Percentiles rank a stretch among this genome's conserved stretches.
These are phyloP conservation scores for Rauvolfia tetraphylla DNA, from an alignment of 257 asterid species.

Conservation along the genomic window DNA sequence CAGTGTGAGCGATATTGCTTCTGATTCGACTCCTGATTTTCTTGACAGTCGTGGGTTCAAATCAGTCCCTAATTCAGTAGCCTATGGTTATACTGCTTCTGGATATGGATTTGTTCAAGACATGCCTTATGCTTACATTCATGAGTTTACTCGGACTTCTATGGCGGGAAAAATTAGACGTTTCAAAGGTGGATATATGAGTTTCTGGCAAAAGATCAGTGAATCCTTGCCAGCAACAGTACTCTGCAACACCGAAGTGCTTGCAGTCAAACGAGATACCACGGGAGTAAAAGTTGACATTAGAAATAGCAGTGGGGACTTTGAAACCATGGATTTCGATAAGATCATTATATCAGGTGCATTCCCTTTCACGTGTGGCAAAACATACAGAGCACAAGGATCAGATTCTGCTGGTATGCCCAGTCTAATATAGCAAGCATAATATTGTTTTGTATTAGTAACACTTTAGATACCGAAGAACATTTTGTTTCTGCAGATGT, in stretches of 20 bases:
- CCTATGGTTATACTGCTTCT: constrained; percentile 80
- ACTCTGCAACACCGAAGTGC: constrained; percentile 63
- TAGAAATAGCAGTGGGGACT: constrained; percentile 30
- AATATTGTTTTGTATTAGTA: background rate
- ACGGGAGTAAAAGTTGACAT: constrained; percentile 31
- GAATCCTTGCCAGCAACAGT: constrained; percentile 48
- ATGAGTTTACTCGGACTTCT: constrained; percentile 75
- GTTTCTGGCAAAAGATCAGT: constrained; percentile 61
- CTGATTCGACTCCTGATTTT: constrained; percentile 58
- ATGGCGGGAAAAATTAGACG: constrained; percentile 89
- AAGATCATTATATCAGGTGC: constrained; percentile 69
- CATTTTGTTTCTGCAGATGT: constrained; percentile 30
- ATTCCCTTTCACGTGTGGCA: constrained; percentile 58
- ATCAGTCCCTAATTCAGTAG: constrained; percentile 70
- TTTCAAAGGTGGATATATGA: constrained; percentile 71
- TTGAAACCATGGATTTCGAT: constrained; percentile 44
- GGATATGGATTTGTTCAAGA: constrained; percentile 84
- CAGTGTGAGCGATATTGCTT: constrained; percentile 54
- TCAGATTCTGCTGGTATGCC: constrained; percentile 31
- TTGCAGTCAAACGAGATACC: constrained; percentile 43
- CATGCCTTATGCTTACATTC: constrained; percentile 75
- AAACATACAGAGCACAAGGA: constrained; percentile 51
- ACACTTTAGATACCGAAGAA: background rate
- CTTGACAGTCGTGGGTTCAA: constrained; percentile 54
- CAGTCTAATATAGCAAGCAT: background rate